Conservation (phyloP, 2,329 filamentous ascomycete genomes). For the Dactylellina leptospora region DNA sequence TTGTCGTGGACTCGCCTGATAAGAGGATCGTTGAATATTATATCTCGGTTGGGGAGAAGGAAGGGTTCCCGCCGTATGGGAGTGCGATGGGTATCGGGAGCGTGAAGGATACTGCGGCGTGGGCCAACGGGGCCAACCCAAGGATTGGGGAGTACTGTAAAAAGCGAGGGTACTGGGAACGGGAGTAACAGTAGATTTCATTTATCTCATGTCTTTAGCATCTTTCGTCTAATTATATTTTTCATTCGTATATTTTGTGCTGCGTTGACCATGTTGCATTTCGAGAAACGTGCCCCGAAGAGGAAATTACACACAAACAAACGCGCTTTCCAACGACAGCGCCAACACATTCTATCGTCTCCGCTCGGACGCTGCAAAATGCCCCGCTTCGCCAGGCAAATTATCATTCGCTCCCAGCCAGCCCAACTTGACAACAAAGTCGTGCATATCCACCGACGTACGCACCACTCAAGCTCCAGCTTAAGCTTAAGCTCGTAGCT, state of each 20-base stretch:
- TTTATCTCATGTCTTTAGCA: not conserved
- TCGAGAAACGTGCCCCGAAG: not conserved
- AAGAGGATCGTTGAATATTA: conserved; percentile 45
- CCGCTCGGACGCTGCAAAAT: too few species aligned
- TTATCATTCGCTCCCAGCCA: not conserved
- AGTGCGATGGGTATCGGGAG: conserved; percentile 24
- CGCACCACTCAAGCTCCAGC: conserved; percentile 23
- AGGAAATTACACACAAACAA: conserved; percentile 19
- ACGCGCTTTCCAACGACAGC: conserved; percentile 9
- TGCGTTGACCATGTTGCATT: conserved; percentile 38
- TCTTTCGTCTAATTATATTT: not conserved
- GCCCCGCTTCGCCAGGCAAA: conserved; percentile 26
- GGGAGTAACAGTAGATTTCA: conserved; percentile 22
- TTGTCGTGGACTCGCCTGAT: conserved; percentile 31
- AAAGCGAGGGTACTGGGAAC: conserved; percentile 30
- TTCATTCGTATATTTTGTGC: not conserved
- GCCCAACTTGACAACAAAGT: conserved; percentile 37
- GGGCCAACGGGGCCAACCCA: conserved; percentile 28
- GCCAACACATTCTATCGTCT: conserved; percentile 41
- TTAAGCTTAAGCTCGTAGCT: conserved; percentile 27
- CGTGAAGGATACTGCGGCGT: conserved; percentile 9
- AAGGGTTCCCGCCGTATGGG: conserved; percentile 13
- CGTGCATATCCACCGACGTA: conserved; percentile 33
- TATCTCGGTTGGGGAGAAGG: conserved; percentile 34
- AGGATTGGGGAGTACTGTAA: conserved; percentile 26